Evolutionary conservation across 116 monocot genomes (phyloP).

Genomic region (Dioscorea cayenensis): DNA sequence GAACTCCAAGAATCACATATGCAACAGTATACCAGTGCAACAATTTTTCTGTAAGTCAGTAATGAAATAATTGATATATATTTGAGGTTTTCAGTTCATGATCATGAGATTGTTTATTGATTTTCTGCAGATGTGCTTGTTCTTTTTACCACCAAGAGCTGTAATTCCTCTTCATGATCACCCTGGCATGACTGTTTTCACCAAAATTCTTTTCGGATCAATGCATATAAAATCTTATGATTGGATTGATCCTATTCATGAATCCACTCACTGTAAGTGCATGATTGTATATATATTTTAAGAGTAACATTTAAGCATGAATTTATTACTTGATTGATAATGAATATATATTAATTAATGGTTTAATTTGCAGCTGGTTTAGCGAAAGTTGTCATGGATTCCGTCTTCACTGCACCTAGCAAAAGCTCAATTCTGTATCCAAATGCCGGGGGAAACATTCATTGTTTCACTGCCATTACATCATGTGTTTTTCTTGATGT

Average conservation of each 20-base stretch:
- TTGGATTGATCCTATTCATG: constrained; percentile 32
- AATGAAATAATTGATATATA: no score
- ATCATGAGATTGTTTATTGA: no score
- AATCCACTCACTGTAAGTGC: constrained; percentile 4
- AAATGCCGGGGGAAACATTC: constrained; percentile 79
- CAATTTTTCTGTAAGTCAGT: constrained; percentile 21
- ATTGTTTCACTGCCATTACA: constrained; percentile 64
- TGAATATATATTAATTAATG: background rate
- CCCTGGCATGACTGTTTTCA: constrained; percentile 83
- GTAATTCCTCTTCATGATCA: constrained; percentile 84
- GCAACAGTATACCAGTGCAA: constrained; percentile 48
- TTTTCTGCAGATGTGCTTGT: constrained; percentile 52
- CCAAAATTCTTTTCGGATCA: constrained; percentile 61
- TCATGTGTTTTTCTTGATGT: constrained; percentile 76
- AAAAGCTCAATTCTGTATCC: constrained; percentile 73
- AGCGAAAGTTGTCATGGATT: constrained; percentile 55
- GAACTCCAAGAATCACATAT: constrained; percentile 33
- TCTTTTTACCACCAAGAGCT: constrained; percentile 52
- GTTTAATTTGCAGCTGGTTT: no score
- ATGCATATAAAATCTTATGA: constrained; percentile 78
- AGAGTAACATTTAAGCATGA: no score
- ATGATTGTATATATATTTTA: background rate
- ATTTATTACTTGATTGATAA: no score
- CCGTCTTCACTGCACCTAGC: constrained; percentile 71
- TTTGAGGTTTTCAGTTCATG: no score